Base-by-base conservation (phyloP, 164 flowering plant species). In the Sextonia rubra region DNA sequence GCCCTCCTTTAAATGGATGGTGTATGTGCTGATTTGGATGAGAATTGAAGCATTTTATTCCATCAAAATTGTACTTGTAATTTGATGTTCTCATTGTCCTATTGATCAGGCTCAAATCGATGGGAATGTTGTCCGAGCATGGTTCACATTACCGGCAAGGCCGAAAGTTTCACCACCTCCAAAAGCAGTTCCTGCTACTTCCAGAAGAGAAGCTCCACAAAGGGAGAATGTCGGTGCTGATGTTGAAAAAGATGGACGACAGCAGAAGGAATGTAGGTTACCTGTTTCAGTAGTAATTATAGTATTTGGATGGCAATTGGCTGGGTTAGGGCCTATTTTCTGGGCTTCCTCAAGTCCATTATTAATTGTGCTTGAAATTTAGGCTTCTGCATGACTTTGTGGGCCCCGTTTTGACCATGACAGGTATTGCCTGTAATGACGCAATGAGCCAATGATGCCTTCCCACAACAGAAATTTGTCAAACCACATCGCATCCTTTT, bases 1-100 rank as follows among this genome's bases (percentile, higher is more conserved):
- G 99, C 98, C 17, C 91, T 77, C 58, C 75, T 87, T 68, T 84
- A 87, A 77, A 95, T 95, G 98, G 97, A 93, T 83, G 98, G 98
- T 61, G 99, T 95, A 93, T 76, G 86, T 73, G 61, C 64, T 78
- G 12, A 4, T 30, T 68, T 37, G 64, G 32, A 23, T 7, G 66
- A 37, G 24, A 37, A 69, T 4, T 14, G 44, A 25, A 22, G 25
- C 26, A 26, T 24, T 17, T 69, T 58, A 26, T 24, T 17, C 64
- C 58, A 37, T 37, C 69, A 18, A 8, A 37, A 32, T 29, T 47
- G 3, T 58, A 58, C 61, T 44, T 9, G 64, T 47, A 17, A 23
- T 18, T 70, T 58, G 26, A 52, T 56, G 6, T 18, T 32, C 8
- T 17, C 14, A 22, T 71, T 27, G 29, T 17, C 48, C n/a, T 48